Evolutionary conservation across 306 rosid species (phyloP).

Genomic region (Cicer yamashitae): DNA sequence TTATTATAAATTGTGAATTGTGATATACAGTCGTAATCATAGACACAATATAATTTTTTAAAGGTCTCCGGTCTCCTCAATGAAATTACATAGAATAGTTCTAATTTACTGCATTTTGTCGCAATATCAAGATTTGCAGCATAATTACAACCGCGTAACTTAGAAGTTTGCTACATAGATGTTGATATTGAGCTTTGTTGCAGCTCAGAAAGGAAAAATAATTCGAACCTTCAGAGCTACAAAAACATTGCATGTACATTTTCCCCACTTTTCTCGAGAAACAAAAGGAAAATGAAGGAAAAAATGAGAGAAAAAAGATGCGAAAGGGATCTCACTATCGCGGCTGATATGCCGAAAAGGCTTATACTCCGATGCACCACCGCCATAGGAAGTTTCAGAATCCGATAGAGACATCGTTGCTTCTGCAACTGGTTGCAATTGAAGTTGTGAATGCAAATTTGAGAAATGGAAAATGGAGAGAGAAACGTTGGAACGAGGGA

Average conservation of each 20-base stretch:
- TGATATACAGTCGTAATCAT: too few species aligned
- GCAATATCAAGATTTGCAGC: too few species aligned
- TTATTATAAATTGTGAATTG: too few species aligned
- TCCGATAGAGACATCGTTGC: conserved; percentile 85
- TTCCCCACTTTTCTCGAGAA: conserved; percentile 29
- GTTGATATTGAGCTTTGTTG: too few species aligned
- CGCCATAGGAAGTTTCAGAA: conserved; percentile 66
- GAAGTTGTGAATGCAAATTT: conserved; percentile 25
- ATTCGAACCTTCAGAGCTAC: neutral
- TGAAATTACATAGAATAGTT: too few species aligned
- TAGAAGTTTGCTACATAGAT: too few species aligned
- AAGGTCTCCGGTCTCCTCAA: too few species aligned
- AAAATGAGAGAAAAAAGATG: neutral
- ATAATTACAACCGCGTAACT: too few species aligned
- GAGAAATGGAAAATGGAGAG: conserved; percentile 43
- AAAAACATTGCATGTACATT: conserved; percentile 17
- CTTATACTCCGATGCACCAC: conserved; percentile 68
- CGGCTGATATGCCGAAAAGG: conserved; percentile 75
- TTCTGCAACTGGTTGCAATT: conserved; percentile 37
- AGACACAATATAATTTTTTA: too few species aligned
- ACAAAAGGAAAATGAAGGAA: conserved; percentile 10
- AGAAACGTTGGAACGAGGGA: conserved; percentile 35
- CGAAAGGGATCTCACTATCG: conserved; percentile 64
- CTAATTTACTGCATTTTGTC: too few species aligned
- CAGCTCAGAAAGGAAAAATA: too few species aligned